Evolutionary conservation across 257 asterid species (phyloP), one percentile per base, ranked within the genome.

Genomic region (Linaria vulgaris): DNA sequence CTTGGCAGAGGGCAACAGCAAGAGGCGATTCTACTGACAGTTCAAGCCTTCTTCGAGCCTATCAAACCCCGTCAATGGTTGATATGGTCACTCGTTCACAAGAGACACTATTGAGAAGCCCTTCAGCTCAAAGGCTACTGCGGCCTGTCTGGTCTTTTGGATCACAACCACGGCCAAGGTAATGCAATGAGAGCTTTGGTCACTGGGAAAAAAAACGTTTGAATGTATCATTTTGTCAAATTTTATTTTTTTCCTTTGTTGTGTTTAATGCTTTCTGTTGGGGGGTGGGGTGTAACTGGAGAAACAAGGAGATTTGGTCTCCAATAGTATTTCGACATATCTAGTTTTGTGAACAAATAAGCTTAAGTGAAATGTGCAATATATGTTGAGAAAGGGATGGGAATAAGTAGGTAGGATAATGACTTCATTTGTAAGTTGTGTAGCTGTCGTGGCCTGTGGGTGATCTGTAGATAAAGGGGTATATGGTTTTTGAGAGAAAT

Each of bases 1-100:
- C 99, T 0, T 94, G 99, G 99, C 99, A 94, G 78, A 79, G 99
- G 69, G 99, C 99, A 17, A 94, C 99, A 20, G 90, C 97, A 0
- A 83, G 99, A 39, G 99, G 99, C 5, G 95, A 90, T 76, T 94
- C 97, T 6, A 80, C 76, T 0, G 95, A 85, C 11, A 78, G 90
- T 6, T 87, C 99, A 11, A 90, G 92, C 75, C 87, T 87, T 3
- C 70, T 88, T 30, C 95, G 79, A 51, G 73, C 96, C 12, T 94
- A 94, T 61, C 97, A 94, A 72, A 94, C 99, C 15, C 96, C 97
- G 0, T 85, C 92, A 6, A 94, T 94, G 99, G 79, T 70, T 1
- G 95, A 94, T 82, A 94, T 94, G 99, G 86, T 94, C 9, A 90
- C 83, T 38, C 94, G 92, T 39, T 94, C 99, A 48, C 97, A 87